phyloP scores from a whole-genome alignment of 2,329 filamentous ascomycete species.

The Raffaelea deltoideospora region DNA sequence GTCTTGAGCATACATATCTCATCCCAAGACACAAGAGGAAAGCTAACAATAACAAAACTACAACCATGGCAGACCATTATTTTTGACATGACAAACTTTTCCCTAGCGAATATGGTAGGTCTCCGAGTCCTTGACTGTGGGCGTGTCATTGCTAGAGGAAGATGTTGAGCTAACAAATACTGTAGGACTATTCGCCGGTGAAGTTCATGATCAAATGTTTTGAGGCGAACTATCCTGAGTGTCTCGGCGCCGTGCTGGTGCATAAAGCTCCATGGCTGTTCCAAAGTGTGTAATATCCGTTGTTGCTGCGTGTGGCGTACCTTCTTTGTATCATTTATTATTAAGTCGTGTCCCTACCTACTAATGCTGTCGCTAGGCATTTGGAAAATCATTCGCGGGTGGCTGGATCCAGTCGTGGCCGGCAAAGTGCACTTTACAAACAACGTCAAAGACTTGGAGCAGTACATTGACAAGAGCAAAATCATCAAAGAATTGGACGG shows the following conservation, averaged over 20 bases:
- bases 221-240: slow-evolving; percentile 96
- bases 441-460: slow-evolving; percentile 59
- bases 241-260: slow-evolving; percentile 73
- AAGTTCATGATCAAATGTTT: slow-evolving; percentile 99
- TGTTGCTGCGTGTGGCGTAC: no score
- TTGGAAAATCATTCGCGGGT: slow-evolving; percentile 89
- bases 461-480: slow-evolving; percentile 54
- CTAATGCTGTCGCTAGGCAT: slow-evolving; percentile 40
- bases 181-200: slow-evolving; percentile 76
- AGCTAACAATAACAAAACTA: no score
- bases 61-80: slow-evolving; percentile 52
- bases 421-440: slow-evolving; percentile 89
- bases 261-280: slow-evolving; percentile 98
- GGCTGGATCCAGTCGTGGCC: slow-evolving; percentile 93
- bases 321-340: no score
- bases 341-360: neutral
- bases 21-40: no score
- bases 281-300: slow-evolving; percentile 44
- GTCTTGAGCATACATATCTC: slow-evolving; percentile 9
- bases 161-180: slow-evolving; percentile 6
- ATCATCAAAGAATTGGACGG: slow-evolving; percentile 79
- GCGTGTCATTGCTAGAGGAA: no score
- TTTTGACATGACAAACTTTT: slow-evolving; percentile 93
- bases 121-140: no score
- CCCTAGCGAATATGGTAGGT: slow-evolving; percentile 79